phyloP scores from a whole-genome alignment of 2,329 filamentous ascomycete genomes.

The Trichoderma harzianum region DNA sequence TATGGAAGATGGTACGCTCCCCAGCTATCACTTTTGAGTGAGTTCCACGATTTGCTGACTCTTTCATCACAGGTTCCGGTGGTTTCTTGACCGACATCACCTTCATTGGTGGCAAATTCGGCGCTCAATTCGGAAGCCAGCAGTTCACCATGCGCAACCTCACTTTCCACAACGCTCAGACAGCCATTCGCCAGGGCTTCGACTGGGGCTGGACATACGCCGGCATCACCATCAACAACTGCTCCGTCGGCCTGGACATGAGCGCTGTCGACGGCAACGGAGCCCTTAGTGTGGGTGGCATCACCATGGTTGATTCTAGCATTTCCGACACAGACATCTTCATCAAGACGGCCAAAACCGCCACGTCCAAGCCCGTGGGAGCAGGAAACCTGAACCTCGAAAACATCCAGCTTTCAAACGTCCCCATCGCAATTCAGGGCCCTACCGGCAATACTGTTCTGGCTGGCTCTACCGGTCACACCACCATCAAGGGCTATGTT shows the following conservation, averaged over 20 bases:
- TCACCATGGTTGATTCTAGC: conserved; percentile 70
- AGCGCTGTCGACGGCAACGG: conserved; percentile 30
- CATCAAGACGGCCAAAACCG: conserved; percentile 50
- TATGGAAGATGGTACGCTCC: conserved; percentile 47
- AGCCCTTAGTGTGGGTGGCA: conserved; percentile 36
- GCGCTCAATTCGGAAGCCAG: conserved; percentile 58
- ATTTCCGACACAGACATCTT: conserved; percentile 65
- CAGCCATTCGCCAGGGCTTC: conserved; percentile 70
- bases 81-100: conserved; percentile 66
- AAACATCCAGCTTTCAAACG: neutral
- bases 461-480: neutral
- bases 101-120: conserved; percentile 67
- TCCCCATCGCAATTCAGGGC: neutral
- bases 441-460: neutral
- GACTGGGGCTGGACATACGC: conserved; percentile 76
- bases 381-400: neutral
- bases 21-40: neutral
- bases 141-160: conserved; percentile 70
- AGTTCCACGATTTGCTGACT: neutral
- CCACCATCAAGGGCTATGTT: neutral
- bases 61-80: conserved; percentile 46
- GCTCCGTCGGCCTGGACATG: conserved; percentile 65
- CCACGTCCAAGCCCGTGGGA: neutral
- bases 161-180: conserved; percentile 61
- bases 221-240: conserved; percentile 60